A percentile compares a stretch with the other conserved stretches of the same genome.
Conservation (phyloP, 2,329 filamentous ascomycete species). For the Colletotrichum endophyticum region DNA sequence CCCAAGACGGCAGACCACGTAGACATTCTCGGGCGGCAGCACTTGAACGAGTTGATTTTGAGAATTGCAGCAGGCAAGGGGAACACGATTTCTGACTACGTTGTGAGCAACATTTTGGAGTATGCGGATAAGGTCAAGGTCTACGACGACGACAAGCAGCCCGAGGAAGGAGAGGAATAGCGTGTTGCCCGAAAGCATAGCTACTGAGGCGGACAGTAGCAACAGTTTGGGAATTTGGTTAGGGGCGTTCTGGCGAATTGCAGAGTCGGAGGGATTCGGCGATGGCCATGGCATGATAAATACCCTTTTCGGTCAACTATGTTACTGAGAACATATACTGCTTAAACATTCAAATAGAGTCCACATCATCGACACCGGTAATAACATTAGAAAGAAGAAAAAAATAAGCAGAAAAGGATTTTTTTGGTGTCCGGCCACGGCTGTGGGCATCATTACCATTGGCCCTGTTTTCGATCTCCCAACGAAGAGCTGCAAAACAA, state of each 20-base stretch:
- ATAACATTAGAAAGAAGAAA: neutral
- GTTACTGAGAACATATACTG: neutral
- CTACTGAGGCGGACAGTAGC: neutral
- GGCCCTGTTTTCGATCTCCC: neutral
- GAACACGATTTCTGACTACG: slow-evolving; percentile 75
- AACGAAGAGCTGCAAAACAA: neutral
- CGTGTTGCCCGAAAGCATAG: neutral
- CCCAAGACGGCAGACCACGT: slow-evolving; percentile 87
- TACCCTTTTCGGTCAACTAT: neutral
- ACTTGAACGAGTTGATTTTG: slow-evolving; percentile 88
- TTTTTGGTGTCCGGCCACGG: neutral
- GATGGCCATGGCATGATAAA: neutral
- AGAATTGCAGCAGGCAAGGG: slow-evolving; percentile 86
- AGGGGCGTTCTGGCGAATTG: slow-evolving; percentile 9
- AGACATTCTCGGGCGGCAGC: slow-evolving; percentile 89
- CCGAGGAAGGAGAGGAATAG: neutral
- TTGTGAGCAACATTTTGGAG: slow-evolving; percentile 80
- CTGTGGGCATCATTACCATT: neutral
- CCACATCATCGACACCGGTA: neutral
- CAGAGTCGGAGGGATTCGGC: neutral
- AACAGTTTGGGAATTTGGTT: neutral
- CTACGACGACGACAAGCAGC: slow-evolving; percentile 62
- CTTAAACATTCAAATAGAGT: neutral
- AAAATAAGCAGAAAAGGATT: neutral
- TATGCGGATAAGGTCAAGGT: slow-evolving; percentile 87